These are phyloP conservation scores for Saturnispora sekii DNA, from an alignment of 805 yeast species.

Conservation along the genomic window DNA sequence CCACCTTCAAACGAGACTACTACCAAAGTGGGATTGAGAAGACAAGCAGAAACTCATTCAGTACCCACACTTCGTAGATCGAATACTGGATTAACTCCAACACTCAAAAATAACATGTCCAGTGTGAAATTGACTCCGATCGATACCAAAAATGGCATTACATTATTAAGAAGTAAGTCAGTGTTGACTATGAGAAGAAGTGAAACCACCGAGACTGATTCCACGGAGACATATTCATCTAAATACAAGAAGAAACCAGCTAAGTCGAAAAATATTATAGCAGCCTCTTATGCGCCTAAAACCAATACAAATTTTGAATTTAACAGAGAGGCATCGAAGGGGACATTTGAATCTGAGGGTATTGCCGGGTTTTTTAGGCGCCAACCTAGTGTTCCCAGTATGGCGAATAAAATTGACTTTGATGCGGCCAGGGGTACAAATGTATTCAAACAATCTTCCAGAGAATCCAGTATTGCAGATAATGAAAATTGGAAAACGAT, in stretches of 20 bases:
- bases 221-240: not conserved
- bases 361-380: not conserved
- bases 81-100: not conserved
- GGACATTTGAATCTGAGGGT: slow-evolving; percentile 24
- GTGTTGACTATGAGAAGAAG: not conserved
- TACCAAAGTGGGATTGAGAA: not conserved
- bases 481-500: slow-evolving; percentile 7
- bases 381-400: not conserved
- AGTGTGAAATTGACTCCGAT: not conserved
- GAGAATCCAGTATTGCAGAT: not conserved
- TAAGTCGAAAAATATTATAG: slow-evolving; percentile 1
- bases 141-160: not conserved
- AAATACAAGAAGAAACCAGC: not conserved
- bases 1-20: no score
- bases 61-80: not conserved
- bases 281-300: slow-evolving; percentile 9
- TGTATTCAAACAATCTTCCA: not conserved
- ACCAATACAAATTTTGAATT: slow-evolving; percentile 13
- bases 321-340: slow-evolving; percentile 16
- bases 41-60: not conserved
- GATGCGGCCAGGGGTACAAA: slow-evolving; percentile 8
- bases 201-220: not conserved
- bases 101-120: not conserved
- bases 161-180: slow-evolving; percentile 1
- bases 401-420: slow-evolving; percentile 1